Conservation (phyloP, 805 yeast genomes). For the Metschnikowia matae region DNA sequence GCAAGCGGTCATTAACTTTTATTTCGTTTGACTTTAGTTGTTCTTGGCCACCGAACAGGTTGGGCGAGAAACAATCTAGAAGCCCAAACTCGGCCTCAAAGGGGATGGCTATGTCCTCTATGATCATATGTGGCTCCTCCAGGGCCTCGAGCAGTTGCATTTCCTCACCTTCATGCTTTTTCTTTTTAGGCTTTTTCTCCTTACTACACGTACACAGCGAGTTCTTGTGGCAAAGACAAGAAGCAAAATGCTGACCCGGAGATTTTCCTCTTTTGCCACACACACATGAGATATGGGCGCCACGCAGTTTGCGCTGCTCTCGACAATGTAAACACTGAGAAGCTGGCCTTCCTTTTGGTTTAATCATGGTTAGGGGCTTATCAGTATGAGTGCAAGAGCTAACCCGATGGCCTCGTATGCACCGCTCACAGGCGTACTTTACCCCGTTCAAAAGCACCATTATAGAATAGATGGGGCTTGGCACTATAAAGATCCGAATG, state of each 20-base stretch:
- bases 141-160: background rate
- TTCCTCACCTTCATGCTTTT: background rate
- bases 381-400: conserved; percentile 91
- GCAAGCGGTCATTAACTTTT: background rate
- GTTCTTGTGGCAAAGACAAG: conserved; percentile 37
- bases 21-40: background rate
- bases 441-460: conserved; percentile 93
- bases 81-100: conserved; percentile 36
- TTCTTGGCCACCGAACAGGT: background rate
- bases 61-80: conserved; percentile 33
- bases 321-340: conserved; percentile 88
- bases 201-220: conserved; percentile 39
- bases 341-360: conserved; percentile 95
- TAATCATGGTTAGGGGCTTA: conserved; percentile 85
- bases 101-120: conserved; percentile 30
- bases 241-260: conserved; percentile 33
- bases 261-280: conserved; percentile 56
- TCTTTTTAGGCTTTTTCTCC: conserved; percentile 19
- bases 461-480: too few species aligned
- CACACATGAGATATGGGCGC: conserved; percentile 64
- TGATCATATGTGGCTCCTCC: background rate
- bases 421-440: conserved; percentile 93
- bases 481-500: too few species aligned
- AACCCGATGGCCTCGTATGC: conserved; percentile 95
- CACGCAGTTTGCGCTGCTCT: conserved; percentile 62